These are phyloP conservation scores for Zygosaccharomyces sapae DNA, from an alignment of 1,139 yeast genomes.

Conservation along the genomic window DNA sequence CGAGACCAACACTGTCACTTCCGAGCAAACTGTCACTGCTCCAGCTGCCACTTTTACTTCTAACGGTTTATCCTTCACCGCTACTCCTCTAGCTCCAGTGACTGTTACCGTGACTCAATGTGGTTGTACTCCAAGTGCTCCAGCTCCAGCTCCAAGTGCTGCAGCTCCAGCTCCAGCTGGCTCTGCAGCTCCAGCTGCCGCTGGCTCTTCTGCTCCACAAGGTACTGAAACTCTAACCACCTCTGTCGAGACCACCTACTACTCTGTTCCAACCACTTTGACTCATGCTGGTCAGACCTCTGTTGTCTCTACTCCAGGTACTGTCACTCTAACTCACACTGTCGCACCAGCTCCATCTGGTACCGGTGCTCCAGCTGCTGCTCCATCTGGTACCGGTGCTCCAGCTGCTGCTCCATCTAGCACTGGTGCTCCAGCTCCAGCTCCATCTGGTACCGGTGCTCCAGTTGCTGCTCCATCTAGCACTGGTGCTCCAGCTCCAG, in stretches of 20 bases:
- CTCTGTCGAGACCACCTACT: slow-evolving; percentile 47
- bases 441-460: no score
- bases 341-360: slow-evolving; percentile 31
- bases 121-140: slow-evolving; percentile 35
- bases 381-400: slow-evolving; percentile 24
- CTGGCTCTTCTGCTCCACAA: slow-evolving; percentile 4
- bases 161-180: slow-evolving; percentile 2
- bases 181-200: slow-evolving; percentile 11
- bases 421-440: slow-evolving; percentile 53
- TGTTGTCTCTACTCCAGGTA: slow-evolving; percentile 51
- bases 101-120: slow-evolving; percentile 2
- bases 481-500: slow-evolving; percentile 48
- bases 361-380: not conserved
- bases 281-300: slow-evolving; percentile 46
- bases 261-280: slow-evolving; percentile 54
- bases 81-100: slow-evolving; percentile 2
- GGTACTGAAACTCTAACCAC: slow-evolving; percentile 34
- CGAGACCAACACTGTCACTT: not conserved
- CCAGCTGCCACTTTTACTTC: slow-evolving; percentile 40
- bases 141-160: no score
- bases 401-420: slow-evolving; percentile 41
- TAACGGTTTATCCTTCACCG: slow-evolving; percentile 29
- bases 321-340: slow-evolving; percentile 57
- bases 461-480: slow-evolving; percentile 47
- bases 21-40: slow-evolving; percentile 15